phyloP scores from a whole-genome alignment of 768 basidiomycete species.

The Podaxis pistillaris region DNA sequence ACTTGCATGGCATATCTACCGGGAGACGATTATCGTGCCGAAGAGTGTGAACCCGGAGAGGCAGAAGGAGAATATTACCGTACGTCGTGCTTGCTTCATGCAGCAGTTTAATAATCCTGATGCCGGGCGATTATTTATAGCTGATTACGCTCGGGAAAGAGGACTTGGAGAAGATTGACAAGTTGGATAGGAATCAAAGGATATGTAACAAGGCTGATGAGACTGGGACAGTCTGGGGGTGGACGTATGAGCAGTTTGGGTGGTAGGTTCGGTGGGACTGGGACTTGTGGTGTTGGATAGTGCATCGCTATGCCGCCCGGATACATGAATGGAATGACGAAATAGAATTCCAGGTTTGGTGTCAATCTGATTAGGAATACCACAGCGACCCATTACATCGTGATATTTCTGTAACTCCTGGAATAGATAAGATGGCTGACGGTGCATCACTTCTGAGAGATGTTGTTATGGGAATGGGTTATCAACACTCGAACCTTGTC shows the following conservation, averaged over 20 bases:
- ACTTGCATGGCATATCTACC: conserved; percentile 50
- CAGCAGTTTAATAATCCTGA: too few relatives aligned
- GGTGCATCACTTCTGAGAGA: too few relatives aligned
- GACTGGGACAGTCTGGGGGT: background rate
- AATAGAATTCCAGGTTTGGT: rapidly evolving
- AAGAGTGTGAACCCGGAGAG: conserved; percentile 45
- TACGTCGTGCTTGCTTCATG: conserved; percentile 20
- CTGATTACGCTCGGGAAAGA: conserved; percentile 1
- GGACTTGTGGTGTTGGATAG: background rate
- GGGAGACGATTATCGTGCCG: conserved; percentile 43
- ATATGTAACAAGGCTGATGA: conserved; percentile 6
- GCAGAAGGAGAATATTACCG: conserved; percentile 50
- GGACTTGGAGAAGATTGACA: conserved; percentile 3
- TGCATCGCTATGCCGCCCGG: background rate
- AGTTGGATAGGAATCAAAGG: conserved; percentile 10
- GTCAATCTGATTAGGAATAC: too few relatives aligned
- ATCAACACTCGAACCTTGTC: too few relatives aligned
- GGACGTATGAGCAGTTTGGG: conserved; percentile 10
- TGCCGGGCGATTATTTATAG: background rate
- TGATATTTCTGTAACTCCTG: too few relatives aligned
- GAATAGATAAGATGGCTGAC: too few relatives aligned
- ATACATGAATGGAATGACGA: background rate
- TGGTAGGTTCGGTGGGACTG: background rate
- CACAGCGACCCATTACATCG: too few relatives aligned
- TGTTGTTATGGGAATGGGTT: too few relatives aligned